Base-by-base conservation (phyloP, 148 eudicot genomes). In the Oxyria digyna region DNA sequence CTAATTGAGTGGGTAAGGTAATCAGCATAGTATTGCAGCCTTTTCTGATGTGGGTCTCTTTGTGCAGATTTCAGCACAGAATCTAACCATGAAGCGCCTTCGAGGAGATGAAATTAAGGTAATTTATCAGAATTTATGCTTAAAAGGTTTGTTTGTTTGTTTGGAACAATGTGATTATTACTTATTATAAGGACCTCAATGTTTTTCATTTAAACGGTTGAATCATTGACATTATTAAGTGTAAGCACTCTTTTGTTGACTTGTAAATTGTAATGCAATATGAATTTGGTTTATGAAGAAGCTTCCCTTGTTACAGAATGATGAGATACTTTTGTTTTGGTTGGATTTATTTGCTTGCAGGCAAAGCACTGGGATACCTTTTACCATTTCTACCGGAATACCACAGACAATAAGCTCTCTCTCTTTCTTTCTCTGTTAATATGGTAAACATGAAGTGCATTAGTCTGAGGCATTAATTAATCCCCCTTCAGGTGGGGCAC, bases 51-150 rank as follows among this genome's bases (percentile, higher is more conserved):
- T 75, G 57, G 67, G 20, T 55, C 33, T 42, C 83, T 76, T 78
- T 73, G 15, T 72, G 81, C 96, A 94, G 99, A 88, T 94, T 80
- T 78, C 84, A 69, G 80, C 83, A 49, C 99, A 94, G 71, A 90
- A 88, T 72, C 79, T 94, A 81, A 86, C 87, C 35, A 84, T 94
- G 96, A 88, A 85, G 75, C 92, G 99, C 70, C 86, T 94, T 62
- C 81, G 96, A 72, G 99, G 99, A 67, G 74, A 83, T 72, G 99
- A 94, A 75, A 91, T 94, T 42, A 94, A 85, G 97, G 99, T 94
- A 71, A 49, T 23, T 10, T 20, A 50, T 1, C 1, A 4, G 5
- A 33, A 5, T 33, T 5, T 5, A 33, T 33, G 37, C 37, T 2
- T 5, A 2, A 2, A 33, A 33, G n/a, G n/a, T n/a, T n/a, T n/a